Percentiles rank a stretch among this genome's conserved stretches.
Evolutionary conservation across 768 basidiomycete species (phyloP).

Genomic region (Panaeolus papilionaceus): DNA sequence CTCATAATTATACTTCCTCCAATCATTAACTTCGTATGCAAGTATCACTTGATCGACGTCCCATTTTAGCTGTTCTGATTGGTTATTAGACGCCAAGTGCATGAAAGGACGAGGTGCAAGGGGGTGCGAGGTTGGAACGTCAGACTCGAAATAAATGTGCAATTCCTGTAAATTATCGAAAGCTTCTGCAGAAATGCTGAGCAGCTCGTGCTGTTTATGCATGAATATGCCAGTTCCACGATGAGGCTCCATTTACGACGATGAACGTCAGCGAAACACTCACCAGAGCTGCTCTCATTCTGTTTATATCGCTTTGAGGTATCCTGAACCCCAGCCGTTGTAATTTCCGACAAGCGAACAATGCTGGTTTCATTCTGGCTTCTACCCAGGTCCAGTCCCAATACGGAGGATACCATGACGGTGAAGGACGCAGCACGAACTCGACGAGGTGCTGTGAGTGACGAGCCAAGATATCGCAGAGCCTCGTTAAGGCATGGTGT

Average conservation of each 20-base stretch:
- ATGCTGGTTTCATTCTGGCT: not conserved
- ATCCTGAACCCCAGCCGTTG: conserved; percentile 1
- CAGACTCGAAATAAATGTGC: not conserved
- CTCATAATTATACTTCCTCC: conserved; percentile 9
- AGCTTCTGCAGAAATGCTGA: not conserved
- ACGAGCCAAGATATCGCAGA: not conserved
- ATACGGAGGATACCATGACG: not conserved
- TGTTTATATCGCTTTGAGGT: not conserved
- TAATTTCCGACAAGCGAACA: conserved; percentile 3
- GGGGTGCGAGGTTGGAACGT: not conserved
- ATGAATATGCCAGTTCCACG: not conserved
- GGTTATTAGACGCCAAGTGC: conserved; percentile 3
- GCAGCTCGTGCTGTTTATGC: not conserved
- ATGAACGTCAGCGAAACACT: not conserved
- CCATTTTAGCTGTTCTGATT: not conserved
- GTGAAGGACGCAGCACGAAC: not conserved
- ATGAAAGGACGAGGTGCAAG: conserved; percentile 7
- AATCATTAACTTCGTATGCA: not conserved
- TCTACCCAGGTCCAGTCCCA: conserved; percentile 5
- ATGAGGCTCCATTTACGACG: not conserved
- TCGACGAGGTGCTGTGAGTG: conserved; percentile 5
- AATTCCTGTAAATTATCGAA: conserved; percentile 9
- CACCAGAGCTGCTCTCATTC: not conserved
- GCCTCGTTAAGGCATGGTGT: not conserved
- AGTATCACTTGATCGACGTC: not conserved